Evolutionary conservation across 805 yeast species (phyloP), one percentile per base, ranked within the genome.

Genomic region (Candida fluviatilis): DNA sequence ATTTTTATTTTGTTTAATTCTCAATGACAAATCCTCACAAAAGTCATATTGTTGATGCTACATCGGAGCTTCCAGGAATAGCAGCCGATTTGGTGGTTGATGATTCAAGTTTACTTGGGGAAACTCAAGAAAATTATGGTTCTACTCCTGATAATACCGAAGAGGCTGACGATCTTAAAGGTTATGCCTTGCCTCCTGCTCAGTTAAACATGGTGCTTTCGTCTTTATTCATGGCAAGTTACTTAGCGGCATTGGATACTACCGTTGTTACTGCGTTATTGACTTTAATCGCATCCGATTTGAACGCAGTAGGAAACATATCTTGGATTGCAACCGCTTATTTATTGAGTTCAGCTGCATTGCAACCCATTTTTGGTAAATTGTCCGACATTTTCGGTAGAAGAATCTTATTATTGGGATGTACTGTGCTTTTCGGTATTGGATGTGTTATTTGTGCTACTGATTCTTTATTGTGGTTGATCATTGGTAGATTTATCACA

Each of bases 311-410:
- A 31, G 77, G 79, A 3, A 74, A 74, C 44, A 70, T 82, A 18
- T 73, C 87, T 12, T 82, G 88, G 87, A 79, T 83, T 17, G 89
- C 86, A 2, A 79, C 87, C 0, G 74, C 86, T 0, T 83, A 83
- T 49, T 59, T 83, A 31, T 60, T 83, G 31, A 76, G 88, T 1
- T 75, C 82, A 31, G 78, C 89, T 0, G 83, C 86, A 2, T 80
- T 81, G 52, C 90, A 83, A 56, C 90, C 90, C 2, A 57, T 83
- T 16, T 80, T 74, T 46, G 90, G 90, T 6, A 82, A 80, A 49
- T 51, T 83, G 5, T 77, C 84, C 12, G 90, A 83, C 50, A 80
- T 82, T 18, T 82, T 82, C 52, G 89, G 91, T 2, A 64, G 90
- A 44, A 78, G 76, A 47, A 58, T 71, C 2, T 47, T 65, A 68